Evolutionary conservation across 169 alveolate genomes (phyloP), one percentile per base, ranked within the genome.

Genomic region (Babesia bovis): DNA sequence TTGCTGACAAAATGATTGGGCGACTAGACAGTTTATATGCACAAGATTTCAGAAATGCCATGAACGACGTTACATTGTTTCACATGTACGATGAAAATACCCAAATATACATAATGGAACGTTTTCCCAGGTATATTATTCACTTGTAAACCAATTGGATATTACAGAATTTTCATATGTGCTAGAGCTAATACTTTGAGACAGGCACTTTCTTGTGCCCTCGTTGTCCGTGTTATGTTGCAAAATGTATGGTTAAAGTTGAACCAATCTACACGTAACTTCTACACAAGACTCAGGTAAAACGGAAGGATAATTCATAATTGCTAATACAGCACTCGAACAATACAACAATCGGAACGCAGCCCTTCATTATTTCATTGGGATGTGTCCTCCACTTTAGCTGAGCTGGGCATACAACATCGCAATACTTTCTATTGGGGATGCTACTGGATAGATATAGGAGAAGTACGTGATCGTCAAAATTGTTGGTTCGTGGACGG

Each of bases 401-500:
- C 91, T 10, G 83, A 68, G 52, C 47, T 91, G 49, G 94, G 94
- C 0, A 41, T 89, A 1, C 57, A 85, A 40, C 95, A 91, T 61
- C 83, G 95, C 66, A 91, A 91, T 47, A 74, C 94, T 0, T 87
- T 87, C 47, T 76, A 87, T 66, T 91, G 95, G 95, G 95, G 95
- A 6, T 89, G 95, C 66, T 91, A 78, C 61, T 91, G 84, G 90
- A 86, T 91, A 15, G 95, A 91, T 51, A 89, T 91, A 6, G 95
- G 95, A 3, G 95, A 91, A 69, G 75, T 66, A 4, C 82, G 70
- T 49, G 95, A 91, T 15, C 68, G 84, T 51, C 50, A 82, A 51
- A 83, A 90, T 70, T 91, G 95, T 50, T 90, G 94, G 92, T 91
- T 91, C 47, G 79, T 91, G 13, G 95, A 91, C 53, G 95, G 95